These are phyloP conservation scores for Eutrema japonicum DNA, from an alignment of 345 rosid species.

Conservation along the genomic window DNA sequence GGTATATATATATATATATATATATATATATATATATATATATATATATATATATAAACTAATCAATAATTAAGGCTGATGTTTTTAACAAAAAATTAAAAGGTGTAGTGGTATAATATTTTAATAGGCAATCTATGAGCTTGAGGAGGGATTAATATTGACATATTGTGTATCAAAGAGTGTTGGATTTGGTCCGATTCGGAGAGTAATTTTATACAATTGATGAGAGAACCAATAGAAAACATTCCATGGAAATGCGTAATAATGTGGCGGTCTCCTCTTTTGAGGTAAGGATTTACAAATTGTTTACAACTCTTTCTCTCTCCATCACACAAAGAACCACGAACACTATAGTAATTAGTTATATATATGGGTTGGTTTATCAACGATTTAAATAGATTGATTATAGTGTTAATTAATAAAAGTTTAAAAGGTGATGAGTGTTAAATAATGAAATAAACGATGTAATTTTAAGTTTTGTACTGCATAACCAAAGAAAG, in stretches of 20 bases:
- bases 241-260: conserved; percentile 27
- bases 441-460: not conserved
- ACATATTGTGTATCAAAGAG: conserved; percentile 37
- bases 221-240: conserved; percentile 21
- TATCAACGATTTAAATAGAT: not conserved
- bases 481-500: not conserved
- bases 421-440: not conserved
- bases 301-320: conserved; percentile 8
- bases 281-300: conserved; percentile 38
- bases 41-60: not conserved
- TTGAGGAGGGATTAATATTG: conserved; percentile 34
- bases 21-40: too few relatives aligned
- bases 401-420: too few relatives aligned
- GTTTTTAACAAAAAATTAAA: not conserved
- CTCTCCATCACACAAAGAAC: not conserved
- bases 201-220: conserved; percentile 25
- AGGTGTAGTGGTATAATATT: conserved; percentile 21
- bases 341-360: not conserved
- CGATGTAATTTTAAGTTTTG: not conserved
- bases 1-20: too few relatives aligned
- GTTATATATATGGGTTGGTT: not conserved
- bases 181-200: conserved; percentile 39
- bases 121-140: conserved; percentile 23
- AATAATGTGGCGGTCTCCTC: conserved; percentile 45
- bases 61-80: not conserved